Conservation (phyloP, 129 eudicot genomes). For the Flaveria sonorensis region DNA sequence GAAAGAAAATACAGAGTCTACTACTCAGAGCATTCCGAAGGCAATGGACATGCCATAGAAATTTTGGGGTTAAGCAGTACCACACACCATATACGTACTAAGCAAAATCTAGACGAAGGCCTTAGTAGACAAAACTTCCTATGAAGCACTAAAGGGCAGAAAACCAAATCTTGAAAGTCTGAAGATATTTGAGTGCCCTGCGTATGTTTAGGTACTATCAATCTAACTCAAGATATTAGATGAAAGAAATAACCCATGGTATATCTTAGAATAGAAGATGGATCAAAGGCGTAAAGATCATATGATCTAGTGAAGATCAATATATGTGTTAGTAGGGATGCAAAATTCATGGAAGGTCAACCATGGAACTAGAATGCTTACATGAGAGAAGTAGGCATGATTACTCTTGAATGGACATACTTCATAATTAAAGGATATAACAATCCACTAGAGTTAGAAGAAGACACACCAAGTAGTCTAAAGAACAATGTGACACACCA, state of each 20-base stretch:
- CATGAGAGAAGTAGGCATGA: too few species aligned
- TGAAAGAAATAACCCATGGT: neutral
- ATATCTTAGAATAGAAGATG: neutral
- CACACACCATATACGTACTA: neutral
- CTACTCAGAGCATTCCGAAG: neutral
- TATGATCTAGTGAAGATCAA: too few species aligned
- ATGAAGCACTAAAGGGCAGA: neutral
- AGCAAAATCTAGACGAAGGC: neutral
- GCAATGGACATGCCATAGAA: neutral
- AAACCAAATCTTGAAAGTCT: neutral
- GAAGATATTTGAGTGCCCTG: neutral
- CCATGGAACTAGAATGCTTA: too few species aligned
- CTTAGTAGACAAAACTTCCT: neutral
- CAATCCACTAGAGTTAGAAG: too few species aligned
- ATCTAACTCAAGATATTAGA: neutral
- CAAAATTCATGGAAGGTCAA: too few species aligned
- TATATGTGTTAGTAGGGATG: too few species aligned
- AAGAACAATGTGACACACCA: too few species aligned
- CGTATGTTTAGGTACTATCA: neutral
- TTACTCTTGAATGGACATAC: too few species aligned
- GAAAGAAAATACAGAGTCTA: neutral
- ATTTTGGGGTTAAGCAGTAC: neutral
- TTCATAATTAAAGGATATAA: too few species aligned
- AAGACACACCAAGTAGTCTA: too few species aligned
- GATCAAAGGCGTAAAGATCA: too few species aligned